phyloP scores from a whole-genome alignment of 148 eudicot species.

The Rhododendron henanense region DNA sequence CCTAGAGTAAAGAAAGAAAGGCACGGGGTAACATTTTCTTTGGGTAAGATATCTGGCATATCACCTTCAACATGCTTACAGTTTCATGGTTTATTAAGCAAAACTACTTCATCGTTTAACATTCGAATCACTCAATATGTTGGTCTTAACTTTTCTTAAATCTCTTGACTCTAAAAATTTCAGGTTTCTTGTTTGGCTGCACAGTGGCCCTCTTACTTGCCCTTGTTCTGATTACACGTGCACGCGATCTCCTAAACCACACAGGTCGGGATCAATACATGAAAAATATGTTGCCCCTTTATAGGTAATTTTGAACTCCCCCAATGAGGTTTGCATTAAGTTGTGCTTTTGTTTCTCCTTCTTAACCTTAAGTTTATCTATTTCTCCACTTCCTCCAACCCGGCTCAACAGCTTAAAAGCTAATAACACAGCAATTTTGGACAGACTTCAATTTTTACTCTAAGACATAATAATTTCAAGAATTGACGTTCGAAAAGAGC shows the following conservation, averaged over 20 bases:
- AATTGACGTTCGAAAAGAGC: too few species aligned
- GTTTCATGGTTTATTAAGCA: not conserved
- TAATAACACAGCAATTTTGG: too few species aligned
- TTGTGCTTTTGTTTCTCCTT: too few species aligned
- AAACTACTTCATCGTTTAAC: not conserved
- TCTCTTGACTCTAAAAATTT: not conserved
- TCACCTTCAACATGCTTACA: not conserved
- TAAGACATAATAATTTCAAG: too few species aligned
- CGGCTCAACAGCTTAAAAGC: too few species aligned
- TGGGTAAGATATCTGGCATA: conserved; percentile 32
- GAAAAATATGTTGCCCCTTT: conserved; percentile 57
- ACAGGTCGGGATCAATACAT: conserved; percentile 43
- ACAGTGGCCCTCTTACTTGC: conserved; percentile 57
- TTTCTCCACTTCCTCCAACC: too few species aligned
- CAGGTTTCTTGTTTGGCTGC: conserved; percentile 82
- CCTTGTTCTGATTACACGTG: conserved; percentile 36
- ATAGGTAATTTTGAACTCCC: conserved; percentile 42
- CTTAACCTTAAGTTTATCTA: too few species aligned
- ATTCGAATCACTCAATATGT: not conserved
- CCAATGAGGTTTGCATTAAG: not conserved
- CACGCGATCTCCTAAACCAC: conserved; percentile 18
- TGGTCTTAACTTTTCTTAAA: not conserved
- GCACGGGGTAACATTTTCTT: conserved; percentile 65
- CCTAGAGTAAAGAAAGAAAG: conserved; percentile 50
- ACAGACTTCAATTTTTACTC: too few species aligned